Evolutionary conservation across 2,329 filamentous ascomycete genomes (phyloP).

Genomic region (Claviceps purpurea): DNA sequence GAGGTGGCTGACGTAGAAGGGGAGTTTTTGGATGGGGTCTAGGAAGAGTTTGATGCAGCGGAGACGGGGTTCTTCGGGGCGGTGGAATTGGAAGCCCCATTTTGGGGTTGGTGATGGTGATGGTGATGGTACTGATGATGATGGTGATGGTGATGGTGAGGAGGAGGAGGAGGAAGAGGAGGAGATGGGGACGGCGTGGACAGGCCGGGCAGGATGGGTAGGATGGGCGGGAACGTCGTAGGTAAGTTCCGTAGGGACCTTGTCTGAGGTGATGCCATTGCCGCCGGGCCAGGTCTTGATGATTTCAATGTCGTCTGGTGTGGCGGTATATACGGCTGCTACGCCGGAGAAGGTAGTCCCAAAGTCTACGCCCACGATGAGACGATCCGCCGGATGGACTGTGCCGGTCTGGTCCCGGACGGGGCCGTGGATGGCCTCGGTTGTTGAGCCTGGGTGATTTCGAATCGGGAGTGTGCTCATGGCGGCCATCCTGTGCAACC

Average conservation of each 20-base stretch:
- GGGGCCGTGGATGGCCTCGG: slow-evolving; percentile 50
- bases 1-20: slow-evolving; percentile 65
- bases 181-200: no score
- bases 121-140: no score
- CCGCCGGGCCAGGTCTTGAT: slow-evolving; percentile 77
- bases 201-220: not conserved
- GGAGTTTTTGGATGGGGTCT: slow-evolving; percentile 66
- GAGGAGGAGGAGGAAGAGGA: no score
- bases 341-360: slow-evolving; percentile 75
- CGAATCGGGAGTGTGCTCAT: slow-evolving; percentile 42
- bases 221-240: slow-evolving; percentile 30
- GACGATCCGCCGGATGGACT: slow-evolving; percentile 41
- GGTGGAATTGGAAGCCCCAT: slow-evolving; percentile 77
- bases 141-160: no score
- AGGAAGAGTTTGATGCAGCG: slow-evolving; percentile 78
- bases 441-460: slow-evolving; percentile 36
- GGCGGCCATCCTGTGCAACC: slow-evolving; percentile 18
- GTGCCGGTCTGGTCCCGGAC: slow-evolving; percentile 42
- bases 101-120: slow-evolving; percentile 31
- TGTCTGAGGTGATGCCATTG: slow-evolving; percentile 78
- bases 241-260: slow-evolving; percentile 70
- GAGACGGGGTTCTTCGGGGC: slow-evolving; percentile 60
- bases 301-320: slow-evolving; percentile 68
- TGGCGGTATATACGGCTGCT: slow-evolving; percentile 60
- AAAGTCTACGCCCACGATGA: slow-evolving; percentile 72